Conservation (phyloP, 306 rosid species). For the Malus sieversii region DNA sequence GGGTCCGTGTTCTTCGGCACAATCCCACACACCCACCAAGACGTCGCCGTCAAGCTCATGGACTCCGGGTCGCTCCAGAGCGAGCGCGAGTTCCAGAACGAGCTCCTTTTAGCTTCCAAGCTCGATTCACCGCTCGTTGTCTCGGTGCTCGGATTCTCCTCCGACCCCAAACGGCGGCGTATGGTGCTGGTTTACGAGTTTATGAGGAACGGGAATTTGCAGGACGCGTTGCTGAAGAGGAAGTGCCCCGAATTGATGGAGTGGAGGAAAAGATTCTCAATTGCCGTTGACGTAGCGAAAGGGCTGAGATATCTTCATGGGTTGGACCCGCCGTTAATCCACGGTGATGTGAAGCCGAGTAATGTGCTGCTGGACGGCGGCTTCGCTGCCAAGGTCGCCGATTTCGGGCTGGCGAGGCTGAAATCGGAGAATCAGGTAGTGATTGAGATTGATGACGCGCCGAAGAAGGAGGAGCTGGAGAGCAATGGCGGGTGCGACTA, state of each 20-base stretch:
- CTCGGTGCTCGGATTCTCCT: conserved; percentile 62
- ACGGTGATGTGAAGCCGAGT: conserved; percentile 90
- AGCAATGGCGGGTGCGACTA: conserved; percentile 49
- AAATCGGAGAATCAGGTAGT: conserved; percentile 26
- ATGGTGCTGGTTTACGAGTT: conserved; percentile 70
- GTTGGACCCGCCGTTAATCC: conserved; percentile 68
- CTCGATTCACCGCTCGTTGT: conserved; percentile 43
- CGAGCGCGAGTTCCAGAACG: conserved; percentile 93
- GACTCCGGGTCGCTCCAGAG: conserved; percentile 75
- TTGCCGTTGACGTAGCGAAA: conserved; percentile 49
- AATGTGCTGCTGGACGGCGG: conserved; percentile 51
- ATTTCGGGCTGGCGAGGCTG: conserved; percentile 79
- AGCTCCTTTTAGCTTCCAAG: conserved; percentile 69
- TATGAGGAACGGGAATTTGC: conserved; percentile 78
- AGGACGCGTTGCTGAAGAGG: conserved; percentile 68
- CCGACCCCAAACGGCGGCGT: conserved; percentile 64
- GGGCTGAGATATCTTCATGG: conserved; percentile 66
- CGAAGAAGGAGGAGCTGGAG: conserved; percentile 28
- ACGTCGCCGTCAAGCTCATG: conserved; percentile 83
- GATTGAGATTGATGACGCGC: conserved; percentile 5
- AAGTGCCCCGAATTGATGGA: conserved; percentile 58
- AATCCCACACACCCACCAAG: conserved; percentile 29
- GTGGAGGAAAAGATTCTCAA: conserved; percentile 53
- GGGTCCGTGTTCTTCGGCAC: conserved; percentile 76
- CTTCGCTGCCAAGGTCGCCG: conserved; percentile 60